A percentile compares a stretch with the other conserved stretches of the same genome.
These are phyloP conservation scores for Irpex sp. DNA, from an alignment of 1,284 basidiomycete genomes.

Conservation along the genomic window DNA sequence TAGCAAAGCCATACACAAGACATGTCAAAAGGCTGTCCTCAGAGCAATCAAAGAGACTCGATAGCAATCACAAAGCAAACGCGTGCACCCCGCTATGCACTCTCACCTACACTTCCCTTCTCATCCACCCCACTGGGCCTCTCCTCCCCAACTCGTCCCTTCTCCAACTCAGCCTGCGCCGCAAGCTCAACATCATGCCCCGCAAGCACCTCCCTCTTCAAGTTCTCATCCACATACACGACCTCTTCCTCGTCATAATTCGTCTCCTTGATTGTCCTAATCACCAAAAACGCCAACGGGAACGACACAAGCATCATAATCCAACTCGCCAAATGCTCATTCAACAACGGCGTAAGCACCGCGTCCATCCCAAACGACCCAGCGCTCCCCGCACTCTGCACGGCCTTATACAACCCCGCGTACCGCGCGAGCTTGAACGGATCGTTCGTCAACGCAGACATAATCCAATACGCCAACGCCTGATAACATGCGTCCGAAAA, in stretches of 20 bases:
- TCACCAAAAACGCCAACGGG: slow-evolving; percentile 31
- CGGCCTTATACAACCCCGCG: slow-evolving; percentile 35
- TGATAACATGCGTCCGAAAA: slow-evolving; percentile 34
- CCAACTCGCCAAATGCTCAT: slow-evolving; percentile 35
- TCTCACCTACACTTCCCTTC: slow-evolving; percentile 4
- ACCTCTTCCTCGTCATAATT: slow-evolving; percentile 33
- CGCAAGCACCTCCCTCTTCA: slow-evolving; percentile 17
- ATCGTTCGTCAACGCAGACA: slow-evolving; percentile 39
- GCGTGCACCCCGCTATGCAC: not conserved
- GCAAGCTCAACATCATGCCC: not conserved
- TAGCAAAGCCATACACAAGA: not conserved
- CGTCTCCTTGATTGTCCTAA: slow-evolving; percentile 34
- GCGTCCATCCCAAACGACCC: slow-evolving; percentile 47
- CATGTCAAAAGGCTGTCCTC: too few relatives aligned
- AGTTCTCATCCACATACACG: slow-evolving; percentile 28
- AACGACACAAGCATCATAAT: slow-evolving; percentile 31
- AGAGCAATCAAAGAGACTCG: too few relatives aligned
- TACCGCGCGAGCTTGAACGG: slow-evolving; percentile 39
- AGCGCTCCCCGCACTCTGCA: slow-evolving; percentile 35
- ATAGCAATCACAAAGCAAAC: too few relatives aligned
- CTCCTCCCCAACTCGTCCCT: not conserved
- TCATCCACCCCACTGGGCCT: not conserved
- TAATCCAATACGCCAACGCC: slow-evolving; percentile 37
- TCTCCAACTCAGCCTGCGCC: not conserved
- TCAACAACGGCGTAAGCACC: slow-evolving; percentile 31